Conservation (phyloP, 2,329 filamentous ascomycete genomes). For the Pseudocercospora vitis region DNA sequence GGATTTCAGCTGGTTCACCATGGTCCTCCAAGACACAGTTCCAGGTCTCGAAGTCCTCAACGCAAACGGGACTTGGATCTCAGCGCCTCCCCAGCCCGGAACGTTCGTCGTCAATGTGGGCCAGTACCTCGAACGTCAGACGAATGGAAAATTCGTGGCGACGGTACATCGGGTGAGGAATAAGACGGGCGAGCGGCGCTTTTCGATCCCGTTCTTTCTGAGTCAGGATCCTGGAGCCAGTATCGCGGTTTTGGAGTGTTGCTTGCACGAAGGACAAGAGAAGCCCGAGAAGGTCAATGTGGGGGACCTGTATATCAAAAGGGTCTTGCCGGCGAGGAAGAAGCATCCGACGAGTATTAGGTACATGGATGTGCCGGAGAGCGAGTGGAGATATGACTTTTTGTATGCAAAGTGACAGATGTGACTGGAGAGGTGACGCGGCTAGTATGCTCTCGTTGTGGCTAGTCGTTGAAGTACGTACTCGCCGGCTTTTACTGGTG, state of each 20-base stretch:
- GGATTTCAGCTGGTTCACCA: slow-evolving; percentile 47
- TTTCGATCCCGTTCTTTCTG: slow-evolving; percentile 46
- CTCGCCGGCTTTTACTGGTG: slow-evolving; percentile 40
- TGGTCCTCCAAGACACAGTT: slow-evolving; percentile 39
- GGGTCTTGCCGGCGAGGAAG: slow-evolving; percentile 38
- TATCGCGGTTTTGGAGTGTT: slow-evolving; percentile 36
- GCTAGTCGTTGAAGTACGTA: slow-evolving; percentile 41
- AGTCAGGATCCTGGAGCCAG: slow-evolving; percentile 40
- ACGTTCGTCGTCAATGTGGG: slow-evolving; percentile 47
- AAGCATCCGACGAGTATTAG: slow-evolving; percentile 44
- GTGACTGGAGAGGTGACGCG: neutral
- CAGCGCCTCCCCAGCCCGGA: slow-evolving; percentile 38
- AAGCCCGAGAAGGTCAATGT: slow-evolving; percentile 10
- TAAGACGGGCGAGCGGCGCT: slow-evolving; percentile 41
- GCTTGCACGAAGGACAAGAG: slow-evolving; percentile 30
- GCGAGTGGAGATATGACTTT: slow-evolving; percentile 34
- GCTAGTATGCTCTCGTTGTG: slow-evolving; percentile 12
- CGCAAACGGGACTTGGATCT: slow-evolving; percentile 44
- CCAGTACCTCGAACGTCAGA: slow-evolving; percentile 45
- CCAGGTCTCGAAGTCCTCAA: slow-evolving; percentile 45
- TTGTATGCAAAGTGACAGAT: slow-evolving; percentile 19
- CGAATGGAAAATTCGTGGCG: slow-evolving; percentile 43
- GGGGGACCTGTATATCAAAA: slow-evolving; percentile 38
- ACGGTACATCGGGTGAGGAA: slow-evolving; percentile 47
- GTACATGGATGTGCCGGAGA: slow-evolving; percentile 39